phyloP scores from a whole-genome alignment of 306 rosid genomes.

The Mimosa pudica region DNA sequence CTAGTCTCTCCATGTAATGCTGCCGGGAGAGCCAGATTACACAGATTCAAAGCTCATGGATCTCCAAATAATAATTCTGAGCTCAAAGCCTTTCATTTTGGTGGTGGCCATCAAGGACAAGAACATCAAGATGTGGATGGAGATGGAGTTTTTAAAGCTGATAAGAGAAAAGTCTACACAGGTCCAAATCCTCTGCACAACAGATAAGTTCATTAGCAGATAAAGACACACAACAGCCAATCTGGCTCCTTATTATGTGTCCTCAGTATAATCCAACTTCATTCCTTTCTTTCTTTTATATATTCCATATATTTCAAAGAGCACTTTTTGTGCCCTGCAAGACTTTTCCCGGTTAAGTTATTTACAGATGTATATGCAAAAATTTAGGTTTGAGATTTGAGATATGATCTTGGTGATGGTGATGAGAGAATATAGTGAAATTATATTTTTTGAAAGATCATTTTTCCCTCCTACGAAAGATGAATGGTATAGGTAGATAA shows the following conservation, averaged over 20 bases:
- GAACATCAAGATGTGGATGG: slow-evolving; percentile 25
- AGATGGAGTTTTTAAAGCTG: slow-evolving; percentile 44
- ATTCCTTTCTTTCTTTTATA: neutral
- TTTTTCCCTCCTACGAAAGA: neutral
- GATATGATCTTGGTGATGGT: slow-evolving; percentile 13
- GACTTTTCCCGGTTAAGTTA: slow-evolving; percentile 28
- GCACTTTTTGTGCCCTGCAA: slow-evolving; percentile 32
- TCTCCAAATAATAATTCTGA: slow-evolving; percentile 20
- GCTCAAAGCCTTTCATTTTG: slow-evolving; percentile 26
- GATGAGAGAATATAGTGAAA: slow-evolving; percentile 12
- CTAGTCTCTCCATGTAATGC: slow-evolving; percentile 42
- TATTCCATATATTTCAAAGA: slow-evolving; percentile 1
- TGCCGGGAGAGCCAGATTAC: slow-evolving; percentile 33
- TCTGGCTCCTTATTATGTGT: neutral
- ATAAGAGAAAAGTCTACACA: slow-evolving; percentile 60
- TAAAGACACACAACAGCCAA: neutral
- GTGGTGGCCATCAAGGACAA: slow-evolving; percentile 22
- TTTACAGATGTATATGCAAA: slow-evolving; percentile 45
- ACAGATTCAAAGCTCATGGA: slow-evolving; percentile 34
- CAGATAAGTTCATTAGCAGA: slow-evolving; percentile 44
- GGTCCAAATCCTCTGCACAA: slow-evolving; percentile 75
- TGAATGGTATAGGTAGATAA: slow-evolving; percentile 8
- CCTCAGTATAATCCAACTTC: slow-evolving; percentile 11
- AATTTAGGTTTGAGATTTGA: slow-evolving; percentile 34
- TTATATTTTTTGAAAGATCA: slow-evolving; percentile 7